A percentile compares a stretch with the other conserved stretches of the same genome.
phyloP scores from a whole-genome alignment of 2,329 filamentous ascomycete genomes.

The Chaetomium sp. region DNA sequence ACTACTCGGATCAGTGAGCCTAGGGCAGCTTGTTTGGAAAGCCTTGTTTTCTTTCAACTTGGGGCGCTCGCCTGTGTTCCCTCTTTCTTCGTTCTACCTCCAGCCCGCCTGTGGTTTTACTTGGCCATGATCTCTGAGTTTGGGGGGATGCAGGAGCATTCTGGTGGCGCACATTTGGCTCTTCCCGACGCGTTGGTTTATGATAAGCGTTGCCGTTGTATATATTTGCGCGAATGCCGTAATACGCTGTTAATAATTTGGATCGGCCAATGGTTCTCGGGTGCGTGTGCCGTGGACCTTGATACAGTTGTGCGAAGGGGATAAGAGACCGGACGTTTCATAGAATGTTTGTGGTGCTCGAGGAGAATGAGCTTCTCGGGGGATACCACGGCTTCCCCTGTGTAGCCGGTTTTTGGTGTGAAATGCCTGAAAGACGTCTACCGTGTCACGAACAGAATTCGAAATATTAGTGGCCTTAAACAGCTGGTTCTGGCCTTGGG shows the following conservation, averaged over 20 bases:
- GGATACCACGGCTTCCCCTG: not conserved
- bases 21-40: slow-evolving; percentile 30
- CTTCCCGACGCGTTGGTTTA: slow-evolving; percentile 20
- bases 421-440: not conserved
- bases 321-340: not conserved
- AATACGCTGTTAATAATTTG: slow-evolving; percentile 18
- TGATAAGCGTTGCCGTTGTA: slow-evolving; percentile 19
- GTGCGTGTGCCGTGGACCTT: not conserved
- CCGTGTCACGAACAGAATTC: too few species aligned
- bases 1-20: slow-evolving; percentile 55
- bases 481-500: too few species aligned
- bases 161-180: slow-evolving; percentile 23
- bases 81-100: slow-evolving; percentile 3
- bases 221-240: slow-evolving; percentile 20
- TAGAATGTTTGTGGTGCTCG: not conserved
- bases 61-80: slow-evolving; percentile 9
- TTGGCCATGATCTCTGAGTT: slow-evolving; percentile 21
- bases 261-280: not conserved
- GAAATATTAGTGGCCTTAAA: too few species aligned
- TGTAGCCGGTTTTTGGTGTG: not conserved
- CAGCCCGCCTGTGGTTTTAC: slow-evolving; percentile 1
- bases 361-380: not conserved
- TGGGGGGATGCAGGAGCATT: slow-evolving; percentile 20
- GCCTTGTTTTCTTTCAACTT: slow-evolving; percentile 3
- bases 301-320: not conserved